Conservation (phyloP, 805 yeast genomes). For the Diddensiella santjacobensis region DNA sequence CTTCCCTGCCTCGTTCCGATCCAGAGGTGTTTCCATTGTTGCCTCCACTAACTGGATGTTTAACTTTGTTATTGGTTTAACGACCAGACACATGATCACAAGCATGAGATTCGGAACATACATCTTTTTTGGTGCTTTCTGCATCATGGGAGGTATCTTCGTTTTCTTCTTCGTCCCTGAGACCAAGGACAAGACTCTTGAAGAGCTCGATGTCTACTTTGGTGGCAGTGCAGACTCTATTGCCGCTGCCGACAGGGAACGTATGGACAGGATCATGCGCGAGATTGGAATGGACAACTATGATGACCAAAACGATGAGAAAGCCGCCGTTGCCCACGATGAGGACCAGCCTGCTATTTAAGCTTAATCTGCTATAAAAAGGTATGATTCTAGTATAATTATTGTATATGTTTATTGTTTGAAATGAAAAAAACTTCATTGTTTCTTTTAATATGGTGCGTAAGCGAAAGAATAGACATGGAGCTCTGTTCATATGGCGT, state of each 20-base stretch:
- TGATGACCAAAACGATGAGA: constrained; percentile 16
- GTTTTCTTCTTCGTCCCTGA: constrained; percentile 56
- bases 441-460: too few relatives aligned
- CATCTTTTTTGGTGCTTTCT: constrained; percentile 30
- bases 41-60: constrained; percentile 69
- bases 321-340: constrained; percentile 9
- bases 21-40: constrained; percentile 58
- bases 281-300: constrained; percentile 23
- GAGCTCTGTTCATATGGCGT: too few relatives aligned
- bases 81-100: constrained; percentile 27
- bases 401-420: too few relatives aligned
- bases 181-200: constrained; percentile 67
- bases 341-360: not conserved
- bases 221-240: constrained; percentile 23
- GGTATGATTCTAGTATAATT: too few relatives aligned
- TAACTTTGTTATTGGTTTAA: constrained; percentile 39
- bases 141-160: constrained; percentile 25
- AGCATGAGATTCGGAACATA: constrained; percentile 28
- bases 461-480: too few relatives aligned
- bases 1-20: constrained; percentile 62
- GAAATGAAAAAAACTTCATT: too few relatives aligned
- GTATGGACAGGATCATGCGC: constrained; percentile 24
- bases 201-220: constrained; percentile 54
- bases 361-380: not conserved
- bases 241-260: constrained; percentile 25